phyloP scores from a whole-genome alignment of 2,329 filamentous ascomycete species.

The Botrytis medusae region DNA sequence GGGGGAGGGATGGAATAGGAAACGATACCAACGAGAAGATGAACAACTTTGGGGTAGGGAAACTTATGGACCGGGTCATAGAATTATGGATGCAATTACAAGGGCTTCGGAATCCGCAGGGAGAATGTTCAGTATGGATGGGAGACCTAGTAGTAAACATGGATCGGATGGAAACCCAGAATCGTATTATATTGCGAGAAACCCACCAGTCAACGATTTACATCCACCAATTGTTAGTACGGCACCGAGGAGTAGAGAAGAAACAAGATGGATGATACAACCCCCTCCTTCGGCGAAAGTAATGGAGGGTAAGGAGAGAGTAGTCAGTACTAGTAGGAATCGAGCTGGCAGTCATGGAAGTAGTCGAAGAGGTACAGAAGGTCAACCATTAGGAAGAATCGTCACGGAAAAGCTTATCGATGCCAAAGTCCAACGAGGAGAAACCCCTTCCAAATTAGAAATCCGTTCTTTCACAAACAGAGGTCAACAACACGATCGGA shows the following conservation, averaged over 20 bases:
- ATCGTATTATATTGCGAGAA: slow-evolving; percentile 42
- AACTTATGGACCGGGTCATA: slow-evolving; percentile 48
- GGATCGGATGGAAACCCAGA: slow-evolving; percentile 28
- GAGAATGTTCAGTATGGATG: slow-evolving; percentile 53
- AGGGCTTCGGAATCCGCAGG: slow-evolving; percentile 55
- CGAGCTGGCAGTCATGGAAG: slow-evolving; percentile 42
- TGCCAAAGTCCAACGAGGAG: slow-evolving; percentile 36
- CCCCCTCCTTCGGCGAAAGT: slow-evolving; percentile 85
- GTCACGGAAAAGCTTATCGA: slow-evolving; percentile 37
- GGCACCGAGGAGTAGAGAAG: slow-evolving; percentile 66
- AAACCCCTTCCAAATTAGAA: slow-evolving; percentile 33
- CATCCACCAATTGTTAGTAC: slow-evolving; percentile 82
- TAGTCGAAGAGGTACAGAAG: slow-evolving; percentile 45
- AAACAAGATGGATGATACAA: slow-evolving; percentile 88
- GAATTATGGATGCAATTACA: slow-evolving; percentile 47
- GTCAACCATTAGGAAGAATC: slow-evolving; percentile 16
- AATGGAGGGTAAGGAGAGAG: slow-evolving; percentile 82
- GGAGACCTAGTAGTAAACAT: slow-evolving; percentile 38
- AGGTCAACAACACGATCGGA: slow-evolving; percentile 27
- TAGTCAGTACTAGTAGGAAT: slow-evolving; percentile 60
- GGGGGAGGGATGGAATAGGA: slow-evolving; percentile 69
- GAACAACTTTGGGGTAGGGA: slow-evolving; percentile 80
- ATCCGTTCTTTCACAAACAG: slow-evolving; percentile 26
- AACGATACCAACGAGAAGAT: slow-evolving; percentile 81
- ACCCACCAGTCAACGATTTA: slow-evolving; percentile 80